These are phyloP conservation scores for Colletotrichum sp. DNA, from an alignment of 2,329 filamentous ascomycete genomes.

Conservation along the genomic window DNA sequence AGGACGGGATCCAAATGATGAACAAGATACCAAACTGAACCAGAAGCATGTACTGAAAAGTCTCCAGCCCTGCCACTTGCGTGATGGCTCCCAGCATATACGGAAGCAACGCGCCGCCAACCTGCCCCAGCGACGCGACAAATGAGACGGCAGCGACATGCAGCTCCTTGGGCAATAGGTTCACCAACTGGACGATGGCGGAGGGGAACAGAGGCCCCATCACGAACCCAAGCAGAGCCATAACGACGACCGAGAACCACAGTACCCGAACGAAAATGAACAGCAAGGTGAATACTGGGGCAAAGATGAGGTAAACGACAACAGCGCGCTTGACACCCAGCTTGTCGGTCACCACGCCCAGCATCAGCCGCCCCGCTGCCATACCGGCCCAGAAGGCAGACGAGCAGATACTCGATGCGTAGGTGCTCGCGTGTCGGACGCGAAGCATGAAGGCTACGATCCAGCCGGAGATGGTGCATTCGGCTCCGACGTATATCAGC, in stretches of 20 bases:
- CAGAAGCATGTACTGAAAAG: slow-evolving; percentile 36
- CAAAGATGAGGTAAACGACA: neutral
- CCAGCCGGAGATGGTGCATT: slow-evolving; percentile 50
- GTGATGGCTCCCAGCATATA: slow-evolving; percentile 47
- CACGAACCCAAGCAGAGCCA: slow-evolving; percentile 15
- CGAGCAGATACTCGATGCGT: slow-evolving; percentile 42
- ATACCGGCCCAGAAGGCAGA: slow-evolving; percentile 51
- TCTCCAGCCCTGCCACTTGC: slow-evolving; percentile 39
- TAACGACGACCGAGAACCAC: slow-evolving; percentile 1
- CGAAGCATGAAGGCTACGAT: slow-evolving; percentile 50
- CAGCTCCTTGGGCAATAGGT: slow-evolving; percentile 27
- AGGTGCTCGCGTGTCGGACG: slow-evolving; percentile 37
- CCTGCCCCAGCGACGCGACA: slow-evolving; percentile 46
- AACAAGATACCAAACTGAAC: slow-evolving; percentile 23
- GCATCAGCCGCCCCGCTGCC: slow-evolving; percentile 39
- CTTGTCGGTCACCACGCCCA: slow-evolving; percentile 35
- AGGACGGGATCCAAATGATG: slow-evolving; percentile 15
- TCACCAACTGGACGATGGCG: neutral
- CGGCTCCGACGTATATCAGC: slow-evolving; percentile 48
- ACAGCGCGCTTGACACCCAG: slow-evolving; percentile 28
- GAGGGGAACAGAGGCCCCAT: slow-evolving; percentile 22
- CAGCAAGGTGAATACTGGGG: neutral
- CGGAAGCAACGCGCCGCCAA: slow-evolving; percentile 47
- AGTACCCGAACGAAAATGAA: neutral
- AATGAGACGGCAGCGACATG: slow-evolving; percentile 49